Base-by-base conservation (phyloP, 441 rosid genomes). In the Populus tomentosa region DNA sequence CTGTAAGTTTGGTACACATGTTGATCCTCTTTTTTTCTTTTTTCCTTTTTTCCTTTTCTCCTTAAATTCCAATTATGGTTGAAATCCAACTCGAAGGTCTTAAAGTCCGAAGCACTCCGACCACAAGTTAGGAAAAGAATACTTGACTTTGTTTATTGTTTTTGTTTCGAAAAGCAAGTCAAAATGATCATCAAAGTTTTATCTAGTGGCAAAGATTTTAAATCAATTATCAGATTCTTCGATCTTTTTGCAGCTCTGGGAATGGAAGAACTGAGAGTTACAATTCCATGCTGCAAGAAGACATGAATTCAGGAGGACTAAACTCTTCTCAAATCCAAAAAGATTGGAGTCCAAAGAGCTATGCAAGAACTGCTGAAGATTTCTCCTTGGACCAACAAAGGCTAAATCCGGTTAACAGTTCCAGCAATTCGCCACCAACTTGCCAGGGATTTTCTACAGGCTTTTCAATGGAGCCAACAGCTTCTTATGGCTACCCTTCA, bases 331-430 rank as follows among this genome's bases (percentile, higher is more conserved):
- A 81, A 70, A 73, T 82, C 78, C 85, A 82, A 61, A 87, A 85
- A 75, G 88, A 86, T 0, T 87, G 91, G 91, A 84, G 86, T 75
- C 83, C 86, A 38, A 84, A 80, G 81, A 80, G 77, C 75, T 88
- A 80, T 66, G 35, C 80, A 6, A 78, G 83, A 32, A 73, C 80
- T 26, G 79, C 67, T 2, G 86, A 87, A 75, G 87, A 88, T 75
- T 86, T 86, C 82, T 77, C 90, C 35, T 82, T 85, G 61, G 84
- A 81, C 32, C 85, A 83, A 42, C 79, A 80, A 30, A 72, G 75
- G 63, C 40, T 75, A 30, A 74, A 76, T 42, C 77, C 82, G 8
- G 69, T 72, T 23, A 32, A 67, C 68, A 80, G 75, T 80, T 61
- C 82, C 59, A 80, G 73, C 4, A 77, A 76, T 70, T 38, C 75